These are phyloP conservation scores for Rheum nobile DNA, from an alignment of 148 eudicot genomes.

Conservation along the genomic window DNA sequence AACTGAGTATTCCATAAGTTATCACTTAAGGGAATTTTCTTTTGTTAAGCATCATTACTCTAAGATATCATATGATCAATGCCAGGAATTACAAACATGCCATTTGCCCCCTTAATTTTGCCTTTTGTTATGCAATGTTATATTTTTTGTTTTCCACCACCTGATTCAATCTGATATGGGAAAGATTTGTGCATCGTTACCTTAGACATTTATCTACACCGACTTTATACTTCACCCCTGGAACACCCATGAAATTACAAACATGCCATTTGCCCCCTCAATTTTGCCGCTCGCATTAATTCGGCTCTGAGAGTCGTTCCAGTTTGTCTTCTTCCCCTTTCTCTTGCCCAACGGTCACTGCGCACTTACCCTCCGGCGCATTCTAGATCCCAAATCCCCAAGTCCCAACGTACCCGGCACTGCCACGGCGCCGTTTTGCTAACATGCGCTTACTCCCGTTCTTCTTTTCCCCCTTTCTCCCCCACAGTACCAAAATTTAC, in stretches of 20 bases:
- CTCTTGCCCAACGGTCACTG: background rate
- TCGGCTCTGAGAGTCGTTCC: background rate
- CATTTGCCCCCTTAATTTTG: too few relatives aligned
- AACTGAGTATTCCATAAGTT: too few relatives aligned
- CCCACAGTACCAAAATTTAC: background rate
- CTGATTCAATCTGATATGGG: too few relatives aligned
- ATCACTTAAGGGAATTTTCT: too few relatives aligned
- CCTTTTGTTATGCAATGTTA: too few relatives aligned
- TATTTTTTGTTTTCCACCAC: too few relatives aligned
- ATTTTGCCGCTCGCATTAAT: conserved; percentile 1
- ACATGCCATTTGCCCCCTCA: conserved; percentile 3
- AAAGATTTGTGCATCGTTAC: too few relatives aligned
- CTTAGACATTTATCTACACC: too few relatives aligned
- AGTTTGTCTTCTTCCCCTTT: background rate
- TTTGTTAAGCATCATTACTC: too few relatives aligned
- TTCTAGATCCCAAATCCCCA: background rate
- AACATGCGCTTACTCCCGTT: background rate
- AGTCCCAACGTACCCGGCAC: background rate
- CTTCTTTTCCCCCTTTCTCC: background rate
- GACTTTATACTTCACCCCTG: background rate
- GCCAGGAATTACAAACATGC: too few relatives aligned
- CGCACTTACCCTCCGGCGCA: background rate
- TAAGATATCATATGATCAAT: too few relatives aligned
- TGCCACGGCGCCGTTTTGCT: conserved; percentile 1
- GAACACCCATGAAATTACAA: background rate